These are phyloP conservation scores for Actinomortierella wolfii DNA, from an alignment of 371 early-diverging fungal genomes.

Conservation along the genomic window DNA sequence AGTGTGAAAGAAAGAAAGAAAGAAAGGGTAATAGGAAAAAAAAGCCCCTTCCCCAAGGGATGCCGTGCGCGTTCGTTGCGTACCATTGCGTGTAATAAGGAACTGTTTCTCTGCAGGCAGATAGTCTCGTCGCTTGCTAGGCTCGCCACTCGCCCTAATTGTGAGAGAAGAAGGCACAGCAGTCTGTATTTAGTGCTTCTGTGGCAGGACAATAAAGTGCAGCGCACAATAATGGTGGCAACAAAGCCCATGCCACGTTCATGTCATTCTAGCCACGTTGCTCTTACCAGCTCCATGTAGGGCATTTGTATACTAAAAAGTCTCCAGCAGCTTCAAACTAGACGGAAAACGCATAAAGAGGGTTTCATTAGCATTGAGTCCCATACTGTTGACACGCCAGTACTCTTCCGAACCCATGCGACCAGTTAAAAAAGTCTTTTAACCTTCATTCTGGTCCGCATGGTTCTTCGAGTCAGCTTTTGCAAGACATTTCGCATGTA, in stretches of 20 bases:
- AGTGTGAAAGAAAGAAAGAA: background rate
- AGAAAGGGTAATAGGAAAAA: background rate
- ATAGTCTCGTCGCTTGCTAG: conserved; percentile 86
- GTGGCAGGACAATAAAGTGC: too few relatives aligned
- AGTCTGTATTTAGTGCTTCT: conserved; percentile 1
- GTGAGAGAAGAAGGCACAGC: conserved; percentile 5
- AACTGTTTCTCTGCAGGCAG: conserved; percentile 94
- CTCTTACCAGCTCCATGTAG: conserved; percentile 95
- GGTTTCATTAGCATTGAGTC: background rate
- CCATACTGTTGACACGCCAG: too few relatives aligned
- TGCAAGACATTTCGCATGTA: too few relatives aligned
- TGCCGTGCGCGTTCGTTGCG: background rate
- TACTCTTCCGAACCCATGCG: too few relatives aligned
- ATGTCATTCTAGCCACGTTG: background rate
- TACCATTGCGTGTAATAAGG: conserved; percentile 92
- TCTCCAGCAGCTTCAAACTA: conserved; percentile 97
- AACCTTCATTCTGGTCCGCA: too few relatives aligned
- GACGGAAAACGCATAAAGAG: background rate
- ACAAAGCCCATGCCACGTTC: background rate
- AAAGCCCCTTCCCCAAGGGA: background rate
- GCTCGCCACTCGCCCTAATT: conserved; percentile 80
- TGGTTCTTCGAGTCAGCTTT: too few relatives aligned
- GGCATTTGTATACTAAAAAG: conserved; percentile 96
- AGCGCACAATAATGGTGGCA: background rate
- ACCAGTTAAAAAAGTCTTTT: too few relatives aligned